Conservation (phyloP, 352 stramenopile genomes). For the Phytophthora quininea region DNA sequence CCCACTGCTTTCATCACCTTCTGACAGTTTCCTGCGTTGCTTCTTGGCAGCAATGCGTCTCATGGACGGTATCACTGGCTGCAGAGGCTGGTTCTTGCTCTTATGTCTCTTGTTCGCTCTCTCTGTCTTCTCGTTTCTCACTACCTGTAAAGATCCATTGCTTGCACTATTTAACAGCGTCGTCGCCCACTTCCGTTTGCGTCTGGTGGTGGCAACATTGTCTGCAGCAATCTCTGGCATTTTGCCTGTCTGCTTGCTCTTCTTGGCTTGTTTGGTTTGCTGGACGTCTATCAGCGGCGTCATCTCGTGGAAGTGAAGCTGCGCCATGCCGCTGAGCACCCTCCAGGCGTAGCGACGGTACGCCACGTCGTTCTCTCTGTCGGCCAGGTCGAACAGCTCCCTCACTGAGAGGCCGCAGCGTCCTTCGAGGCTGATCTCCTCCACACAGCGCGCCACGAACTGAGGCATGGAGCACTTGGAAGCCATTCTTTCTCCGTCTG, state of each 20-base stretch:
- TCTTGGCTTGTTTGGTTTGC: neutral
- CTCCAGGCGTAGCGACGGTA: constrained; percentile 69
- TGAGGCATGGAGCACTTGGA: constrained; percentile 54
- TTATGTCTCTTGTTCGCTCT: constrained; percentile 30
- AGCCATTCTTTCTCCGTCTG: constrained; percentile 6
- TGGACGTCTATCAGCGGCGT: constrained; percentile 24
- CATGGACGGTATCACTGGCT: constrained; percentile 56
- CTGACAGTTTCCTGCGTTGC: constrained; percentile 35
- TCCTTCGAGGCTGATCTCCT: constrained; percentile 82
- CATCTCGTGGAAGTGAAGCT: constrained; percentile 76
- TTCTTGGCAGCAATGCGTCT: constrained; percentile 56
- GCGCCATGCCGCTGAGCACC: constrained; percentile 64
- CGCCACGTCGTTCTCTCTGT: constrained; percentile 54
- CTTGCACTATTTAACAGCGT: constrained; percentile 46
- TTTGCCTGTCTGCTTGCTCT: constrained; percentile 8
- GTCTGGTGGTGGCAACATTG: constrained; percentile 13
- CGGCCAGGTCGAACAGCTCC: constrained; percentile 64
- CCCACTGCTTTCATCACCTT: constrained; percentile 31
- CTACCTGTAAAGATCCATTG: constrained; percentile 8
- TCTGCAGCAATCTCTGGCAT: constrained; percentile 8
- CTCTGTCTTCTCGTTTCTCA: neutral
- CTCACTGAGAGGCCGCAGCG: constrained; percentile 69
- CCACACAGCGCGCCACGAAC: constrained; percentile 78
- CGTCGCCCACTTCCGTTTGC: constrained; percentile 81
- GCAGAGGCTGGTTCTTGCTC: constrained; percentile 38